Percentiles rank a stretch among this genome's conserved stretches.
Conservation (phyloP, 2,329 filamentous ascomycete genomes). For the Aspergillus pseudonomiae region DNA sequence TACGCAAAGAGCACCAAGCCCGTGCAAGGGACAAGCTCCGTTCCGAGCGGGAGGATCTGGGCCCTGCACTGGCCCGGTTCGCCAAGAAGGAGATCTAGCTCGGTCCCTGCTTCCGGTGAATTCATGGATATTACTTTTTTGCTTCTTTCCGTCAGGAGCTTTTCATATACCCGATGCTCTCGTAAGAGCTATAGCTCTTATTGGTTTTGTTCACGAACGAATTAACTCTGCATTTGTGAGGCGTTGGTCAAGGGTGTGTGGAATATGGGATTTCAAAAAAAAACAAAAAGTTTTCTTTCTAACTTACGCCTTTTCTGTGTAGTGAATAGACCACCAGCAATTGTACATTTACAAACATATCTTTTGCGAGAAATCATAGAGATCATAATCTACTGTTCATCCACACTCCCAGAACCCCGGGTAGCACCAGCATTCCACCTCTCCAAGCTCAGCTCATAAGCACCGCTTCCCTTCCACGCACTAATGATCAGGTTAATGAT, state of each 20-base stretch:
- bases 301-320: background rate
- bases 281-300: background rate
- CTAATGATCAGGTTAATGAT: slow-evolving; percentile 87
- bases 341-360: slow-evolving; percentile 5
- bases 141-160: slow-evolving; percentile 10
- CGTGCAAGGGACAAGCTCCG: slow-evolving; percentile 68
- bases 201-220: slow-evolving; percentile 2
- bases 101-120: slow-evolving; percentile 8
- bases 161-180: slow-evolving; percentile 20
- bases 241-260: slow-evolving; percentile 6
- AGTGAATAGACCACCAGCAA: background rate
- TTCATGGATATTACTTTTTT: slow-evolving; percentile 12
- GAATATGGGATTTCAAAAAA: background rate
- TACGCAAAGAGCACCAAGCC: slow-evolving; percentile 70
- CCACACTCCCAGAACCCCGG: slow-evolving; percentile 38
- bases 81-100: slow-evolving; percentile 62
- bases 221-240: slow-evolving; percentile 8
- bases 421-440: slow-evolving; percentile 48
- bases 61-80: slow-evolving; percentile 85
- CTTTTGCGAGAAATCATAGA: background rate
- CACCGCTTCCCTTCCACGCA: slow-evolving; percentile 90
- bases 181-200: background rate
- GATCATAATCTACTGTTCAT: slow-evolving; percentile 7
- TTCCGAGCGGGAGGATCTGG: slow-evolving; percentile 73
- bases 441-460: slow-evolving; percentile 52